Conservation (phyloP, 179 eudicot species). For the Heliamphora pulchella region DNA sequence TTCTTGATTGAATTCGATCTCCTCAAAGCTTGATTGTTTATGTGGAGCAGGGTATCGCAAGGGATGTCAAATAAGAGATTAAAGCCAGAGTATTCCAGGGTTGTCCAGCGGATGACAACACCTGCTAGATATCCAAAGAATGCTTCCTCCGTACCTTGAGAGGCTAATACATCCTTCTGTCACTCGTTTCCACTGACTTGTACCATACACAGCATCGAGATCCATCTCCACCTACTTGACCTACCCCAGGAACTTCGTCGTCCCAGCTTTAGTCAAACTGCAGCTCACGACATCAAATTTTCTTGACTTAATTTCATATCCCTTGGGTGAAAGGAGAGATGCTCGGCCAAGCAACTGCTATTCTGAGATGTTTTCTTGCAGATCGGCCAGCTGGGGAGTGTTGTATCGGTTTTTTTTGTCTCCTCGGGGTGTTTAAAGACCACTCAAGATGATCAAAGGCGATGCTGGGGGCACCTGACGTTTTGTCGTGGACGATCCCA, state of each 20-base stretch:
- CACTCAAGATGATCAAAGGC: neutral
- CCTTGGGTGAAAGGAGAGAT: neutral
- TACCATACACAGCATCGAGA: neutral
- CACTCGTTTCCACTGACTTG: neutral
- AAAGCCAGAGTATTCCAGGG: slow-evolving; percentile 46
- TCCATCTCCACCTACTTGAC: neutral
- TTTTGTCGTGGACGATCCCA: neutral
- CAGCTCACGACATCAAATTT: neutral
- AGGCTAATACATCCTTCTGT: neutral
- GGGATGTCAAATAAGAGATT: slow-evolving; percentile 44
- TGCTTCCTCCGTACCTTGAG: slow-evolving; percentile 9
- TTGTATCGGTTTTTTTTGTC: neutral
- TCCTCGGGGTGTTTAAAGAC: neutral
- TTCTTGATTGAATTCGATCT: too few species aligned
- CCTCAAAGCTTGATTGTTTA: neutral
- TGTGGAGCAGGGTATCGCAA: slow-evolving; percentile 40
- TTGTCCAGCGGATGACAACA: slow-evolving; percentile 46
- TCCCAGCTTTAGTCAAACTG: neutral
- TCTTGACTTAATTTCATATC: neutral
- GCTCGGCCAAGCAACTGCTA: neutral
- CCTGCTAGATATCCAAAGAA: slow-evolving; percentile 19
- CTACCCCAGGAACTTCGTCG: neutral
- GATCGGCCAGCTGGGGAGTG: neutral
- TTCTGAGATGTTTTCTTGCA: too few species aligned
- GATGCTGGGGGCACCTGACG: too few species aligned